Percentiles rank a stretch among this genome's conserved stretches.
phyloP scores from a whole-genome alignment of 768 basidiomycete species.

The Leccinum uliginosum region DNA sequence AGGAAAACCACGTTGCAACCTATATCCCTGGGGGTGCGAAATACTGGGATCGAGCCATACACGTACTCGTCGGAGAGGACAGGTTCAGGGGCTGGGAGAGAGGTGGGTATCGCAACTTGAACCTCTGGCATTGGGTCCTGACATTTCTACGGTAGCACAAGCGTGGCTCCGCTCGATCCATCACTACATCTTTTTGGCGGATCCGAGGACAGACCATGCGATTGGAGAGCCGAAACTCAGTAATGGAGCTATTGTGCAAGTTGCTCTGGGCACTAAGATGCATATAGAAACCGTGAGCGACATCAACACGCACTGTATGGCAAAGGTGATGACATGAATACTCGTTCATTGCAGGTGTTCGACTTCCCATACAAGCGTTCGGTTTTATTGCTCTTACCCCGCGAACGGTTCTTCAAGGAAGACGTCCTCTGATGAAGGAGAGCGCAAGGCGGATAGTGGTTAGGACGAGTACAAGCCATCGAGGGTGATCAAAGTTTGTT shows the following conservation, averaged over 20 bases:
- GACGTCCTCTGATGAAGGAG: slow-evolving; percentile 13
- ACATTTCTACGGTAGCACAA: slow-evolving; percentile 11
- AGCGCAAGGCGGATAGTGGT: background rate
- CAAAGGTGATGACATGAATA: background rate
- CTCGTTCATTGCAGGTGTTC: slow-evolving; percentile 14
- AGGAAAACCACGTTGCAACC: slow-evolving; percentile 21
- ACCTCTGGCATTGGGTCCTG: background rate
- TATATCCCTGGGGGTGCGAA: slow-evolving; percentile 26
- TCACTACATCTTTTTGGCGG: slow-evolving; percentile 42
- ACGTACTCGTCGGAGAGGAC: slow-evolving; percentile 44
- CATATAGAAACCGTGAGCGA: slow-evolving; percentile 18
- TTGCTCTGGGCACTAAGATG: slow-evolving; percentile 15
- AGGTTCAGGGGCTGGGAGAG: slow-evolving; percentile 41
- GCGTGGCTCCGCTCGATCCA: slow-evolving; percentile 27
- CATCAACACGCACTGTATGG: background rate
- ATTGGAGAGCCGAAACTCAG: slow-evolving; percentile 39
- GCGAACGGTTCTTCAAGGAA: slow-evolving; percentile 23
- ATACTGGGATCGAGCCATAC: slow-evolving; percentile 36
- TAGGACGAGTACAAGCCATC: background rate
- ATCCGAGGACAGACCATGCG: slow-evolving; percentile 38
- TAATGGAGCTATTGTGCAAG: slow-evolving; percentile 30
- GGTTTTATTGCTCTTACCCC: slow-evolving; percentile 6
- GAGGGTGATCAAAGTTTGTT: background rate
- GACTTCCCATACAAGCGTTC: slow-evolving; percentile 27
- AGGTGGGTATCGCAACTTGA: slow-evolving; percentile 29